Percentiles rank a stretch among this genome's conserved stretches.
Evolutionary conservation across 352 stramenopile genomes (phyloP).

Genomic region (Blastocystis sp.): DNA sequence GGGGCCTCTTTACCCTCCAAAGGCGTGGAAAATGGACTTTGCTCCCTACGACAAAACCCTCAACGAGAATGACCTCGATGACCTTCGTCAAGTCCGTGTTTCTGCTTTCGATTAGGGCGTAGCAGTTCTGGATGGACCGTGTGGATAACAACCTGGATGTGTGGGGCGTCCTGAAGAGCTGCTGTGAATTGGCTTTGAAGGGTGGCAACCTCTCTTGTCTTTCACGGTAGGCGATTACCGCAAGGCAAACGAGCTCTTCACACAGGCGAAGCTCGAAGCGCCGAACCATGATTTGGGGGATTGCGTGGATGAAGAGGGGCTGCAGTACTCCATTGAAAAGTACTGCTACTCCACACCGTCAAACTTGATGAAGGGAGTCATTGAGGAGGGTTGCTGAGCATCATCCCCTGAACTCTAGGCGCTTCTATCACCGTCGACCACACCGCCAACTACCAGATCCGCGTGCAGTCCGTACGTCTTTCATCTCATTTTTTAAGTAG

Average conservation of each 20-base stretch:
- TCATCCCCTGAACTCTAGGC: neutral
- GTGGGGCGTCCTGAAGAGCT: slow-evolving; percentile 33
- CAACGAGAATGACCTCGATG: slow-evolving; percentile 63
- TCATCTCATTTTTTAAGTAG: neutral
- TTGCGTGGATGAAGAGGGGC: slow-evolving; percentile 27
- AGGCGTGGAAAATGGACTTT: slow-evolving; percentile 68
- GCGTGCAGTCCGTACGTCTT: slow-evolving; percentile 11
- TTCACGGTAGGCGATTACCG: slow-evolving; percentile 11
- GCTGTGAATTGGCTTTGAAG: slow-evolving; percentile 50
- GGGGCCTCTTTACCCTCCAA: neutral
- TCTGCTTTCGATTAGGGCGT: neutral
- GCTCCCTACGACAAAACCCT: slow-evolving; percentile 40
- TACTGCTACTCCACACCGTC: slow-evolving; percentile 54
- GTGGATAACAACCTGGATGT: slow-evolving; percentile 58
- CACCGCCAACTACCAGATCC: slow-evolving; percentile 24
- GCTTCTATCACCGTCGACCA: neutral
- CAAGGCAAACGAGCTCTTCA: slow-evolving; percentile 36
- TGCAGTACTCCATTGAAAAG: slow-evolving; percentile 55
- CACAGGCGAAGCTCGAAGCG: slow-evolving; percentile 26
- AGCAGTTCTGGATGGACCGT: slow-evolving; percentile 55
- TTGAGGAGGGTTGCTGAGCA: slow-evolving; percentile 18
- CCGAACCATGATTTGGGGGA: slow-evolving; percentile 53
- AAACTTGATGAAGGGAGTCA: slow-evolving; percentile 47
- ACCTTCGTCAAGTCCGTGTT: slow-evolving; percentile 15
- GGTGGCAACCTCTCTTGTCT: neutral